Evolutionary conservation across 1,139 yeast genomes (phyloP), one percentile per base, ranked within the genome.

Genomic region (Nakaseomyces bracarensis): DNA sequence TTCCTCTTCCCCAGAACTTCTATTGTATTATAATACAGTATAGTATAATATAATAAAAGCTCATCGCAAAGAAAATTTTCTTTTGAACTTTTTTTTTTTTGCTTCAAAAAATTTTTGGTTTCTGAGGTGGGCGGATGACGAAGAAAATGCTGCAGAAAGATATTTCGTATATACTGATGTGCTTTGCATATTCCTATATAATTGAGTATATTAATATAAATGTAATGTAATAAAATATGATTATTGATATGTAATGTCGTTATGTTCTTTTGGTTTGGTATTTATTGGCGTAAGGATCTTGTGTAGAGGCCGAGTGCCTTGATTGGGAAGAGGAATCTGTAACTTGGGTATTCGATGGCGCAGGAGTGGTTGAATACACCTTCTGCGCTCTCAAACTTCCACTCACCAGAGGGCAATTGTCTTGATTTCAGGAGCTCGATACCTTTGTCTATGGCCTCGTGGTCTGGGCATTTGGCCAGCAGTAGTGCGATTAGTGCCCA

Each of bases 321-420:
- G 57, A 91, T 83, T 2, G 96, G 81, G 64, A 93, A 93, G 49
- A 87, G 69, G 57, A 82, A 91, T 64, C 83, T 78, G 66, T 93
- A 93, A 50, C 86, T 83, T 36, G 98, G 98, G 60, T 93, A 93
- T 61, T 91, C 97, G 57, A 93, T 93, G 1, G 94, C 96, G 70
- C 85, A 78, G 33, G 86, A 79, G 57, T 91, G 96, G 61, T 93
- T 93, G 70, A 93, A 93, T 0, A 91, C 97, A 39, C 99, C 99
- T 63, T 91, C 97, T 19, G 84, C 78, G 40, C 77, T 83, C 58
- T 91, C 96, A 57, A 75, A 81, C 44, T 72, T 69, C 86, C 94
- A 93, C 51, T 86, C 94, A 1, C 99, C 99, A 22, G 79, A 76
- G 0, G 70, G 59, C 36, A 70, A 61, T 61, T 93, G 98, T 49